phyloP scores from a whole-genome alignment of 2,329 filamentous ascomycete genomes.

The Phaeoacremonium minimum region DNA sequence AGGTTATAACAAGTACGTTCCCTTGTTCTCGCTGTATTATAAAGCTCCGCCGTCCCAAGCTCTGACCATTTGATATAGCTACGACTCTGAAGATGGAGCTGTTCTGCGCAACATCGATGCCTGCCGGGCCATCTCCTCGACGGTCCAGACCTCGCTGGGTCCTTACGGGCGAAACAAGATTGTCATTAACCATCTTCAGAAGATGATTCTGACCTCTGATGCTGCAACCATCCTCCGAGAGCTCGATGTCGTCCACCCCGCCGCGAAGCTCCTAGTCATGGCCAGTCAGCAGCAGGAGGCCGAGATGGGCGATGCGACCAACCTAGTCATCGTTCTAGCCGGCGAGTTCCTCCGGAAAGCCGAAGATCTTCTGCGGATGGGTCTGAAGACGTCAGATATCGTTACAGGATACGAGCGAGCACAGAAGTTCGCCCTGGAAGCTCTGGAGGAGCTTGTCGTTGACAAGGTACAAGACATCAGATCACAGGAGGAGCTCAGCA shows the following conservation, averaged over 20 bases:
- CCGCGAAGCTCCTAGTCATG: constrained; percentile 97
- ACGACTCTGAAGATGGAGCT: constrained; percentile 98
- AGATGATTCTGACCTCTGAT: constrained; percentile 98
- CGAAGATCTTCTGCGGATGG: constrained; percentile 93
- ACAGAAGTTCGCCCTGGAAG: constrained; percentile 79
- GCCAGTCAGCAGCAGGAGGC: constrained; percentile 97
- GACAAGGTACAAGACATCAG: constrained; percentile 86
- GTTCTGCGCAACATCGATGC: constrained; percentile 98
- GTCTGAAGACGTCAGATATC: constrained; percentile 97
- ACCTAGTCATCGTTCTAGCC: constrained; percentile 92
- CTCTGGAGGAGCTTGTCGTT: constrained; percentile 81
- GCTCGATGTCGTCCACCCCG: constrained; percentile 96
- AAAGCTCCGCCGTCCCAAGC: constrained; percentile 8
- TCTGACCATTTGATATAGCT: constrained; percentile 51
- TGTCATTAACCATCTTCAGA: constrained; percentile 98
- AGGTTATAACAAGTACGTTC: constrained; percentile 86
- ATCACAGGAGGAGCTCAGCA: constrained; percentile 79
- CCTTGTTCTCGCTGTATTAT: constrained; percentile 5
- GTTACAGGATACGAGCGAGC: constrained; percentile 94
- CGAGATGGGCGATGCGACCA: constrained; percentile 98
- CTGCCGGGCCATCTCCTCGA: constrained; percentile 91
- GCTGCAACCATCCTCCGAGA: constrained; percentile 96
- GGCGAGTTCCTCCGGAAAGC: constrained; percentile 96
- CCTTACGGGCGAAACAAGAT: constrained; percentile 99
- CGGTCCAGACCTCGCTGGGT: constrained; percentile 93